Evolutionary conservation across 1,139 yeast genomes (phyloP).

Genomic region (Scheffersomyces cryptocercus): DNA sequence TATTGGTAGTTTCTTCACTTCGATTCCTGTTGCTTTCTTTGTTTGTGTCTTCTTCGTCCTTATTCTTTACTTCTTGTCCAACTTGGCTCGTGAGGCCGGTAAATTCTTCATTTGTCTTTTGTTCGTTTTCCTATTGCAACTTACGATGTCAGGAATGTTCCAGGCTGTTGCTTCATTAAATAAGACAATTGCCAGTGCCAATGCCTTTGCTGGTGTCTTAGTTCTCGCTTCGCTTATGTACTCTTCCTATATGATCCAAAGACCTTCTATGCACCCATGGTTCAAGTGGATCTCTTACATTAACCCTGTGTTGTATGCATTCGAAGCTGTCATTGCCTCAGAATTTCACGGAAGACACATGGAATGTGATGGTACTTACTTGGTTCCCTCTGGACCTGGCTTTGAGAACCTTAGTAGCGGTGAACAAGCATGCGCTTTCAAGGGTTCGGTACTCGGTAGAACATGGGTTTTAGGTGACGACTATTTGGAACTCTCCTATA

Average conservation of each 20-base stretch:
- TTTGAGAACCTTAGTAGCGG: constrained; percentile 38
- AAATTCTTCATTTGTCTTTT: constrained; percentile 53
- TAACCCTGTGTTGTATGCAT: constrained; percentile 57
- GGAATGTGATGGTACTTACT: constrained; percentile 42
- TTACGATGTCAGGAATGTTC: constrained; percentile 45
- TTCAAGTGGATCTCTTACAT: constrained; percentile 63
- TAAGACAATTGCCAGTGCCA: constrained; percentile 49
- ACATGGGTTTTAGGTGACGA: constrained; percentile 48
- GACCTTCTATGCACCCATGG: constrained; percentile 65
- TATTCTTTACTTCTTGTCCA: constrained; percentile 52
- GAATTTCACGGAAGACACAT: constrained; percentile 59
- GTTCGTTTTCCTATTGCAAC: constrained; percentile 34
- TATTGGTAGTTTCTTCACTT: constrained; percentile 44
- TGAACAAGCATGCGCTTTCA: constrained; percentile 52
- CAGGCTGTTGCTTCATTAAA: constrained; percentile 51
- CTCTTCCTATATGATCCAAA: constrained; percentile 57
- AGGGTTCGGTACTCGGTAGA: constrained; percentile 33
- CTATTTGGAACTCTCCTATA: constrained; percentile 45
- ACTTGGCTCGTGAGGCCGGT: constrained; percentile 52
- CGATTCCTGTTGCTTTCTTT: constrained; percentile 49
- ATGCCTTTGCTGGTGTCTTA: constrained; percentile 51
- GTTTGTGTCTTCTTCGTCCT: constrained; percentile 46
- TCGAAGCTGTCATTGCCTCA: constrained; percentile 53
- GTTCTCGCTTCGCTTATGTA: constrained; percentile 51
- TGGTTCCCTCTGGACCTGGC: constrained; percentile 55